Evolutionary conservation across 2,329 filamentous ascomycete species (phyloP).

Genomic region (Colletotrichum neosansevieriae): DNA sequence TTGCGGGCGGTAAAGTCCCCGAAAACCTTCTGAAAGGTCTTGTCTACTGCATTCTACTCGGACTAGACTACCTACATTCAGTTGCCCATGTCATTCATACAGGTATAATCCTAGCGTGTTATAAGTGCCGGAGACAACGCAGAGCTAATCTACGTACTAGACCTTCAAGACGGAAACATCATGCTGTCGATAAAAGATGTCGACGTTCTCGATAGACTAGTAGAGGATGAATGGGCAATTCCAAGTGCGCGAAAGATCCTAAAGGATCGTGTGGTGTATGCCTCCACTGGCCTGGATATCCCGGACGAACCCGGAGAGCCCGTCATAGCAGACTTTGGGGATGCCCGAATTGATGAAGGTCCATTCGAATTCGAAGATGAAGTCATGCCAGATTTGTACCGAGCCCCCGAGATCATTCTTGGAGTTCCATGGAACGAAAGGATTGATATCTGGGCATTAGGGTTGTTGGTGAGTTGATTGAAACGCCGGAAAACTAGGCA

Average conservation of each 20-base stretch:
- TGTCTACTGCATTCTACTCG: conserved; percentile 25
- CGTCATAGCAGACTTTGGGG: conserved; percentile 49
- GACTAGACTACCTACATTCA: conserved; percentile 33
- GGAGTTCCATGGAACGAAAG: conserved; percentile 50
- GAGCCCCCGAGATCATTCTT: conserved; percentile 51
- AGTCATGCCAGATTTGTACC: conserved; percentile 50
- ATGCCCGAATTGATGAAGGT: conserved; percentile 44
- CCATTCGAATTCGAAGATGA: conserved; percentile 42
- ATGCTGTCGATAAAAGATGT: conserved; percentile 42
- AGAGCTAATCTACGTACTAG: conserved; percentile 11
- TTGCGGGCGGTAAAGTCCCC: conserved; percentile 35
- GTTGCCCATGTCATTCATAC: conserved; percentile 33
- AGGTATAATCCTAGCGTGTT: conserved; percentile 8
- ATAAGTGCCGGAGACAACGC: too few species aligned
- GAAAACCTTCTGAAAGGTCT: conserved; percentile 28
- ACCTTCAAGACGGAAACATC: conserved; percentile 45
- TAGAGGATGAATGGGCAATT: conserved; percentile 35
- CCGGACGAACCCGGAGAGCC: conserved; percentile 42
- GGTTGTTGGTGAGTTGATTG: conserved; percentile 15
- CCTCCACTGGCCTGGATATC: conserved; percentile 44
- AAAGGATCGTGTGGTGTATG: conserved; percentile 45
- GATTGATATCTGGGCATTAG: conserved; percentile 49
- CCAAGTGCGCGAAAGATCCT: conserved; percentile 46
- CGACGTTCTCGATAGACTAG: conserved; percentile 36
- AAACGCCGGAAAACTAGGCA: neutral